These are phyloP conservation scores for Collybia nuda DNA, from an alignment of 768 basidiomycete species.

Conservation along the genomic window DNA sequence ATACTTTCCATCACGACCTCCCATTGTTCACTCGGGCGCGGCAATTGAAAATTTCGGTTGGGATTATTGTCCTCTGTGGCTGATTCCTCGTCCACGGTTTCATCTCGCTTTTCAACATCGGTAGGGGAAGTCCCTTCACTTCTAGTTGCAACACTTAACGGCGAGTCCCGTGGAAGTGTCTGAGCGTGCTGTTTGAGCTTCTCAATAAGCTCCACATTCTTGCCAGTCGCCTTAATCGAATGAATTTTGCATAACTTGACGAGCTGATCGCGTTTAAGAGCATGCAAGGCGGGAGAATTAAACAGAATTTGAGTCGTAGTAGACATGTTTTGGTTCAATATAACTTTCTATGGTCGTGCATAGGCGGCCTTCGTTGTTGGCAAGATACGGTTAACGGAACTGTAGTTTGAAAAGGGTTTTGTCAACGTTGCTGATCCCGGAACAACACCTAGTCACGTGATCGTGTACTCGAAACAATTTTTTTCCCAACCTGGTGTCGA, in stretches of 20 bases:
- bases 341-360: not conserved
- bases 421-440: too few species aligned
- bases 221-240: constrained; percentile 75
- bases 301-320: constrained; percentile 79
- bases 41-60: constrained; percentile 23
- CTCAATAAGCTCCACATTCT: constrained; percentile 73
- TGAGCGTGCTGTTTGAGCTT: constrained; percentile 67
- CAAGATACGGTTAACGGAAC: too few species aligned
- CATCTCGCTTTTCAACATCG: constrained; percentile 26
- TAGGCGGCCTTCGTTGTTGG: too few species aligned
- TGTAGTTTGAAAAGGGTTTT: too few species aligned
- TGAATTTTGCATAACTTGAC: constrained; percentile 85
- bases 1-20: constrained; percentile 86
- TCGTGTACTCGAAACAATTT: too few species aligned
- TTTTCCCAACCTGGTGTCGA: too few species aligned
- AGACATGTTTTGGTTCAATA: constrained; percentile 42
- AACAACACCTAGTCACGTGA: too few species aligned
- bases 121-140: constrained; percentile 36
- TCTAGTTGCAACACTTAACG: constrained; percentile 53
- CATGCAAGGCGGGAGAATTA: constrained; percentile 82
- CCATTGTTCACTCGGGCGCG: constrained; percentile 80
- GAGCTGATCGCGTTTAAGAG: constrained; percentile 82
- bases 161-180: constrained; percentile 57
- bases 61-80: constrained; percentile 12
- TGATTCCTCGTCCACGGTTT: constrained; percentile 24